Evolutionary conservation across 2,329 filamentous ascomycete species (phyloP), one percentile per base, ranked within the genome.

Genomic region (Monilinia fructicola): DNA sequence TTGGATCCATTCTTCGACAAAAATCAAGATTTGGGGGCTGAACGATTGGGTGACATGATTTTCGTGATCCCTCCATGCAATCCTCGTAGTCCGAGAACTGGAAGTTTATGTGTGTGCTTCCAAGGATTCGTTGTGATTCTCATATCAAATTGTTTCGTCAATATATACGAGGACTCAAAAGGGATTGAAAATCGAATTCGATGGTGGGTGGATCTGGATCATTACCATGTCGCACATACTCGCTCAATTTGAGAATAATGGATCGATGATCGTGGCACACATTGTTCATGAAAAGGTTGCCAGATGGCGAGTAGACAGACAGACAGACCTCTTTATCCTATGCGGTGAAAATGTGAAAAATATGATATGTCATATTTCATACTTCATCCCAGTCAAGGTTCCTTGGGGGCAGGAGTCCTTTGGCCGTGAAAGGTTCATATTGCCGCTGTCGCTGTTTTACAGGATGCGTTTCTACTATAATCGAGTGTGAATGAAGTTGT

Each of bases 321-420:
- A 59, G 16, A 42, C 63, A 7, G 31, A 42, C 42, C 35, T 53
- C 21, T 54, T 50, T 26, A 59, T 65, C 54, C 63, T 44, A 60
- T 59, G 63, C 64, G 48, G 46, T 65, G 54, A 61, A 35, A 61
- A 52, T 50, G 21, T 28, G 11, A 38, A 42, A 65, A 55, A 53
- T 31, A 28, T 21, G 64, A 65, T 38, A 23, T 61, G 38, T 65
- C 64, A 54, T 21, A 31, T 65, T 61, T 35, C 35, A 50, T 12
- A 12, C 23, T 2, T 14, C 31, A 50, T 21, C 58, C 31, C 44
- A 52, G 44, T 26, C 14, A 40, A 18, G 10, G 54, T 56, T 42
- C 50, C 44, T 40, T 61, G 58, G 58, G 18, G 28, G 58, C 58
- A n/a, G n/a, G 23, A 50, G 46, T 23, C 42, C 35, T 10, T 53